phyloP scores from a whole-genome alignment of 495 filamentous ascomycete species.

The Talaromyces trachyspermus region DNA sequence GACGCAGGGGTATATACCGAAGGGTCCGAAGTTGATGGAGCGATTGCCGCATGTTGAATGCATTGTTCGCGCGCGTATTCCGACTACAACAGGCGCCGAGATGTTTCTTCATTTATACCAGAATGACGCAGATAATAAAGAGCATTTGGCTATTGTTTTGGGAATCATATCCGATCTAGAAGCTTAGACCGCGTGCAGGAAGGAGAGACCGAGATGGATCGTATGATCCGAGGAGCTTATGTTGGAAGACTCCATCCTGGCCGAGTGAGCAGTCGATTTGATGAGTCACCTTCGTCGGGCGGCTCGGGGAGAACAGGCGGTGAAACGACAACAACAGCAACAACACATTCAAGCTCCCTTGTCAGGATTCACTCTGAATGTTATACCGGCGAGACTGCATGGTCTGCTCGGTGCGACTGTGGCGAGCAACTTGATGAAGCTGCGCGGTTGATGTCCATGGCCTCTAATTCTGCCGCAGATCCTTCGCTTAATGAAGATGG shows the following conservation, averaged over 20 bases:
- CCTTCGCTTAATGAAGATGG: neutral
- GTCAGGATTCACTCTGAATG: conserved; percentile 97
- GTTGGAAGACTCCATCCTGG: conserved; percentile 82
- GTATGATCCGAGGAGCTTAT: conserved; percentile 92
- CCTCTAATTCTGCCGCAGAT: conserved; percentile 31
- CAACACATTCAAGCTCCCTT: conserved; percentile 49
- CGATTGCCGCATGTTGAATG: conserved; percentile 69
- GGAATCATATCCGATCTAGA: conserved; percentile 68
- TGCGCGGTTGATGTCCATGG: conserved; percentile 85
- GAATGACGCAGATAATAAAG: conserved; percentile 88
- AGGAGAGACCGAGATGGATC: conserved; percentile 92
- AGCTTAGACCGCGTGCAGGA: conserved; percentile 72
- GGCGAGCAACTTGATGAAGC: conserved; percentile 97
- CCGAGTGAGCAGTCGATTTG: conserved; percentile 59
- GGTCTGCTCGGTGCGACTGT: conserved; percentile 96
- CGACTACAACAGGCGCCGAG: conserved; percentile 80
- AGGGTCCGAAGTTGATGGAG: conserved; percentile 59
- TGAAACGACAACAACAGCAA: conserved; percentile 4
- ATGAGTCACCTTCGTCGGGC: conserved; percentile 18
- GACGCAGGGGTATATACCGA: conserved; percentile 36
- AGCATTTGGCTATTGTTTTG: conserved; percentile 99
- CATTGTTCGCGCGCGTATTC: conserved; percentile 76
- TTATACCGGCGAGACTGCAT: conserved; percentile 97
- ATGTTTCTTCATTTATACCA: conserved; percentile 97
- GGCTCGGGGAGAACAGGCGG: neutral